These are phyloP conservation scores for Paraphaeosphaeria minitans DNA, from an alignment of 2,329 filamentous ascomycete genomes.

Conservation along the genomic window DNA sequence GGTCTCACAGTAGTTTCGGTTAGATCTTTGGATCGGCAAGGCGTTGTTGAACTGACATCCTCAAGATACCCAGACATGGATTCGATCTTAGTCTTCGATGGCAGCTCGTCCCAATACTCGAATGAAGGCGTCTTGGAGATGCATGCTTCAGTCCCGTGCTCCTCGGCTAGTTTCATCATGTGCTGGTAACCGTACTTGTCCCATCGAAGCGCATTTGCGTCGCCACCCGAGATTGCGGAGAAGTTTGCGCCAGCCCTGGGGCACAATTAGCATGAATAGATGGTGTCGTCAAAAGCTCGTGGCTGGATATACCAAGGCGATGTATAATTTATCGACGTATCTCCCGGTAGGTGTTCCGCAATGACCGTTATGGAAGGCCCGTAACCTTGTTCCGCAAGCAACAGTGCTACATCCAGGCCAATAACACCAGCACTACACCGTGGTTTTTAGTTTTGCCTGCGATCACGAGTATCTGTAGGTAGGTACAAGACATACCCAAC, in stretches of 20 bases:
- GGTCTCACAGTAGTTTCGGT: too few species aligned
- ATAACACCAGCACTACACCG: slow-evolving; percentile 21
- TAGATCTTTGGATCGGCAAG: too few species aligned
- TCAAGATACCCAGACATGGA: slow-evolving; percentile 23
- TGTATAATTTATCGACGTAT: slow-evolving; percentile 26
- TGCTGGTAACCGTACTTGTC: slow-evolving; percentile 22
- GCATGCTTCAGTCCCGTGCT: slow-evolving; percentile 18
- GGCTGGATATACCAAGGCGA: slow-evolving; percentile 22
- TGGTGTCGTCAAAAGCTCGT: too few species aligned
- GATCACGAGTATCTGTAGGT: background rate
- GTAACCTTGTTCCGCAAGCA: slow-evolving; percentile 23
- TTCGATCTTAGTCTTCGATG: slow-evolving; percentile 18
- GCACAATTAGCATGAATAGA: too few species aligned
- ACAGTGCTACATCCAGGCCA: slow-evolving; percentile 22
- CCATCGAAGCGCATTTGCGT: slow-evolving; percentile 25
- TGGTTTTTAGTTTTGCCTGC: background rate
- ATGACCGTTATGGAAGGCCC: slow-evolving; percentile 19
- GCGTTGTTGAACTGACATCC: slow-evolving; percentile 20
- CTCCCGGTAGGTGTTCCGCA: slow-evolving; percentile 25
- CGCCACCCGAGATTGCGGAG: slow-evolving; percentile 25
- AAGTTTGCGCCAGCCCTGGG: slow-evolving; percentile 25
- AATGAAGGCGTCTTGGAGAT: slow-evolving; percentile 19
- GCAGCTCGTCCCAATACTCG: slow-evolving; percentile 25
- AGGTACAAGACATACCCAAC: too few species aligned
- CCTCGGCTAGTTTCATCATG: slow-evolving; percentile 24